Evolutionary conservation across 768 basidiomycete genomes (phyloP).

Genomic region (Leccinum variicolor): DNA sequence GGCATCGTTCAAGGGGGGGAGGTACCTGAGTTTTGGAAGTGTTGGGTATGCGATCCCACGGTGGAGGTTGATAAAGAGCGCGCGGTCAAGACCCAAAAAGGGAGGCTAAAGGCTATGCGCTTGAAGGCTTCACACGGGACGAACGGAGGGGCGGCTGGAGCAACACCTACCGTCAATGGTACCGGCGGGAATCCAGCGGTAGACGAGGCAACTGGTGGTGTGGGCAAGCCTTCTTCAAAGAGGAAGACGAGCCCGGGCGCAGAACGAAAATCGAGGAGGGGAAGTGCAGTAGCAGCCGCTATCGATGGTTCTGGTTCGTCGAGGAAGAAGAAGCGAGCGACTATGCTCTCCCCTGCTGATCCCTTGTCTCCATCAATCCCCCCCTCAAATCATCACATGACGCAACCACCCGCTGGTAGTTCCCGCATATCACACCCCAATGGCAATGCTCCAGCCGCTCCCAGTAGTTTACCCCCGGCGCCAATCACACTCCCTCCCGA

Average conservation of each 20-base stretch:
- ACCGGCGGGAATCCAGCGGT: conserved; percentile 7
- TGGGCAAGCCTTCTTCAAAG: conserved; percentile 27
- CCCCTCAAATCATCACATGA: conserved; percentile 7
- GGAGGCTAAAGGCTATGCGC: conserved; percentile 33
- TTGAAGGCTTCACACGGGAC: conserved; percentile 25
- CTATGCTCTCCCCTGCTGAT: conserved; percentile 30
- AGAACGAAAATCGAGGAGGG: conserved; percentile 37
- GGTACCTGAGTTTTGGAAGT: conserved; percentile 75
- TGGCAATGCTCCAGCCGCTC: not conserved
- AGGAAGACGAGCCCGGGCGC: conserved; percentile 38
- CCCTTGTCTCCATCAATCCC: conserved; percentile 18
- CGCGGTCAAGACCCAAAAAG: conserved; percentile 45
- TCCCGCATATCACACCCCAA: conserved; percentile 18
- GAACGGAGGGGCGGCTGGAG: conserved; percentile 17
- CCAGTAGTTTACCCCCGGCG: conserved; percentile 16
- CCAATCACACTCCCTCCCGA: conserved; percentile 38
- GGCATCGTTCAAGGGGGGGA: conserved; percentile 47
- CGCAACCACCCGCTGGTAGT: conserved; percentile 14
- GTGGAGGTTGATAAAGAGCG: conserved; percentile 45
- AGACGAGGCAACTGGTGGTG: conserved; percentile 14
- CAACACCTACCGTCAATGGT: conserved; percentile 19
- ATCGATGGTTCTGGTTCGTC: conserved; percentile 32
- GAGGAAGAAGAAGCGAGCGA: conserved; percentile 38
- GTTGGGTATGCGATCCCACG: conserved; percentile 61
- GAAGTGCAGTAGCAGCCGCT: conserved; percentile 33